These are phyloP conservation scores for Colletotrichum tabaci DNA, from an alignment of 2,329 filamentous ascomycete species.

Conservation along the genomic window DNA sequence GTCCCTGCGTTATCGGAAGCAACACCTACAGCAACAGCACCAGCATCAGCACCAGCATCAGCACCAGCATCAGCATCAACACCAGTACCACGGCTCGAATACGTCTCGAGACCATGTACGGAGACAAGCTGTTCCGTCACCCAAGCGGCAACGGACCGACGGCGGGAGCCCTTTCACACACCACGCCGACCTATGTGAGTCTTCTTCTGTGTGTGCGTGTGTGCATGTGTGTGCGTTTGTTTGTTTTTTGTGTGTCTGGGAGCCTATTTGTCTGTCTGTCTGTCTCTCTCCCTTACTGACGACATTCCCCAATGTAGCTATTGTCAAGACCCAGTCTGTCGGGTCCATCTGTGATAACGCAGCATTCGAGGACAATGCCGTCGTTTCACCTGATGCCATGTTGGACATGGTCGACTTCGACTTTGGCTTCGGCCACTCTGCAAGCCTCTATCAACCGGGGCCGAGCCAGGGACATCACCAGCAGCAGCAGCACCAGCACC, in stretches of 20 bases:
- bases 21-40: slow-evolving; percentile 32
- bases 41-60: neutral
- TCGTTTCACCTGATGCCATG: slow-evolving; percentile 49
- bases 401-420: slow-evolving; percentile 53
- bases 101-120: slow-evolving; percentile 17
- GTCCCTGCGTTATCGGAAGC: slow-evolving; percentile 56
- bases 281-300: slow-evolving; percentile 30
- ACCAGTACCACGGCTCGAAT: neutral
- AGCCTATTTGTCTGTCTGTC: neutral
- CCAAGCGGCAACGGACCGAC: slow-evolving; percentile 55
- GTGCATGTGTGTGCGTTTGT: neutral
- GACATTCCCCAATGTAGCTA: slow-evolving; percentile 30
- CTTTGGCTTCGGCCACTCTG: slow-evolving; percentile 54
- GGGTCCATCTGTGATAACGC: slow-evolving; percentile 15
- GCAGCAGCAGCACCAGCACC: too few species aligned
- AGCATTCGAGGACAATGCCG: slow-evolving; percentile 46
- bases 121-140: slow-evolving; percentile 48
- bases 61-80: neutral
- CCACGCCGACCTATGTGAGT: slow-evolving; percentile 56
- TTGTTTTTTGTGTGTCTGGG: slow-evolving; percentile 40
- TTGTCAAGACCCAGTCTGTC: slow-evolving; percentile 34
- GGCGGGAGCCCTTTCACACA: slow-evolving; percentile 52
- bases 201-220: slow-evolving; percentile 41
- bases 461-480: neutral
- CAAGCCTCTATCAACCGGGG: slow-evolving; percentile 47